These are phyloP conservation scores for Lactarius sp. DNA, from an alignment of 768 basidiomycete species.

Conservation along the genomic window DNA sequence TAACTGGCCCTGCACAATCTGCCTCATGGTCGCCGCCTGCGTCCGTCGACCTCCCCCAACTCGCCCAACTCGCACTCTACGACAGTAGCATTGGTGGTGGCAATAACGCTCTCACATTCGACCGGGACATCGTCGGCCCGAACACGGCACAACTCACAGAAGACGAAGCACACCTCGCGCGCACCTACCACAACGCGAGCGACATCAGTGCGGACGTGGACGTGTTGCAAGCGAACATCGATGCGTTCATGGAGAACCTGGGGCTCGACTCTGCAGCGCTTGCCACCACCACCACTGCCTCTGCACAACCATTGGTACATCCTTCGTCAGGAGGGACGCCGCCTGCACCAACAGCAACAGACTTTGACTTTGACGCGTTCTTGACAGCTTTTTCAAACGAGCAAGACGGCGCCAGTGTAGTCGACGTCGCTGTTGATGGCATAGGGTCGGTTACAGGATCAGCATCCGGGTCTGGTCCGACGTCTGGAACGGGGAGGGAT, in stretches of 20 bases:
- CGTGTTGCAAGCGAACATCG: constrained; percentile 60
- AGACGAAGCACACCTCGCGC: constrained; percentile 43
- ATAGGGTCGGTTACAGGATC: background rate
- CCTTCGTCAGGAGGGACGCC: background rate
- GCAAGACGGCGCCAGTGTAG: constrained; percentile 32
- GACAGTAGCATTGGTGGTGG: constrained; percentile 4
- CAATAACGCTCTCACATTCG: constrained; percentile 28
- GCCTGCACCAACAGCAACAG: constrained; percentile 5
- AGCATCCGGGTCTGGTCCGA: background rate
- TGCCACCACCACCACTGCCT: constrained; percentile 14
- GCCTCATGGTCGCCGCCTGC: constrained; percentile 23
- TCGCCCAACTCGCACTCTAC: constrained; percentile 29
- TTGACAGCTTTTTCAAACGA: constrained; percentile 33
- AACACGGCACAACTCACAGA: constrained; percentile 34
- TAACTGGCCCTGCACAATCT: constrained; percentile 10
- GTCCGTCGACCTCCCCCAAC: constrained; percentile 23
- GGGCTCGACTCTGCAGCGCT: constrained; percentile 52
- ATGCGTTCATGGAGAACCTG: constrained; percentile 65
- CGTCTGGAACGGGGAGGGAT: background rate
- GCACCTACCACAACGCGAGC: constrained; percentile 52
- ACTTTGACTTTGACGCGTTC: constrained; percentile 27
- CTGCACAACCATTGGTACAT: constrained; percentile 30
- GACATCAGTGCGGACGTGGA: constrained; percentile 74
- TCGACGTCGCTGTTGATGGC: constrained; percentile 13
- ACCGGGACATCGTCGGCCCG: constrained; percentile 28